These are phyloP conservation scores for Sporothrix curviconia DNA, from an alignment of 2,329 filamentous ascomycete genomes.

Conservation along the genomic window DNA sequence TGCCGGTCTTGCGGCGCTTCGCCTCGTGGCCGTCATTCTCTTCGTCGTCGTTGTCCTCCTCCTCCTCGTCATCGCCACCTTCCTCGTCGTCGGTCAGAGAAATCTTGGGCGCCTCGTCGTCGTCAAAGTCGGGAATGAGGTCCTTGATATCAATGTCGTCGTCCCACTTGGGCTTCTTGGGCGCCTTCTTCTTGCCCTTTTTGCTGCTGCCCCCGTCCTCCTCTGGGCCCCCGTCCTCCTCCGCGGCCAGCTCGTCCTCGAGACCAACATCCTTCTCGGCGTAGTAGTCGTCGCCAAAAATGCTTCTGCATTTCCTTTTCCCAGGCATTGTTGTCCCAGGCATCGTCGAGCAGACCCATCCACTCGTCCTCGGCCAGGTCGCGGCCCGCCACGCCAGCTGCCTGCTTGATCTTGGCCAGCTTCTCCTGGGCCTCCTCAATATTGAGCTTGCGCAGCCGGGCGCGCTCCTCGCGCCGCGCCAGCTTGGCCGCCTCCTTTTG, in stretches of 20 bases:
- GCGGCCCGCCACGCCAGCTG: constrained; percentile 70
- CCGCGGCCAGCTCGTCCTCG: constrained; percentile 36
- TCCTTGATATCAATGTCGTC: constrained; percentile 98
- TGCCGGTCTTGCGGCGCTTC: constrained; percentile 55
- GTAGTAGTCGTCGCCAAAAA: constrained; percentile 90
- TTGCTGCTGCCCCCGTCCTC: constrained; percentile 32
- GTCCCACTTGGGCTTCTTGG: constrained; percentile 86
- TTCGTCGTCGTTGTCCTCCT: constrained; percentile 33
- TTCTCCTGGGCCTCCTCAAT: constrained; percentile 86
- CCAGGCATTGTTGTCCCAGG: constrained; percentile 86
- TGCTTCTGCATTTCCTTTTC: constrained; percentile 81
- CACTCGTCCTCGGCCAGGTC: constrained; percentile 68
- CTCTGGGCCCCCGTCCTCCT: constrained; percentile 46
- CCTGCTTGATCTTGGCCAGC: constrained; percentile 79
- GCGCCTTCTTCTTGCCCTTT: constrained; percentile 47
- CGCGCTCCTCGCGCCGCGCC: constrained; percentile 71
- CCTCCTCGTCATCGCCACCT: constrained; percentile 27
- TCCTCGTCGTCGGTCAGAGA: constrained; percentile 50
- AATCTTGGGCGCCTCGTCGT: constrained; percentile 49
- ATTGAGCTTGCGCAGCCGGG: constrained; percentile 77
- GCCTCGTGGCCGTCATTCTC: constrained; percentile 30
- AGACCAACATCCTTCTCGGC: constrained; percentile 62
- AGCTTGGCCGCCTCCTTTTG: constrained; percentile 73
- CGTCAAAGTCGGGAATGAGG: constrained; percentile 78
- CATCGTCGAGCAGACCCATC: constrained; percentile 75